phyloP scores from a whole-genome alignment of 2,329 filamentous ascomycete species.

The Podosphaera xanthii region DNA sequence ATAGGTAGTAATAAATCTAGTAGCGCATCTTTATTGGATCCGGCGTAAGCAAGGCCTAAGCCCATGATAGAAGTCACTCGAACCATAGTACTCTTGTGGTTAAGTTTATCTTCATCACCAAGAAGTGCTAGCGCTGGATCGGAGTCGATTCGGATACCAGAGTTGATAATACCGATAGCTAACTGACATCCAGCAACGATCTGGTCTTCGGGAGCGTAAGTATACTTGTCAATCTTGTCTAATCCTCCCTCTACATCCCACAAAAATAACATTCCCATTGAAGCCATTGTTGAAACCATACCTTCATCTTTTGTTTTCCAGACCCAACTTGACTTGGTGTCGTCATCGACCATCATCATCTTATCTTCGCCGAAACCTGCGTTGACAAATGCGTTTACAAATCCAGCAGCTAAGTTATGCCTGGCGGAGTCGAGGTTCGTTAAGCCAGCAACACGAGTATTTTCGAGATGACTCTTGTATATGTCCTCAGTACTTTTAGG shows the following conservation, averaged over 20 bases:
- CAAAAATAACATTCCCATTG: slow-evolving; percentile 69
- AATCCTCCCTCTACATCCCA: slow-evolving; percentile 88
- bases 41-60: slow-evolving; percentile 80
- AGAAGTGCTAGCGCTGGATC: slow-evolving; percentile 79
- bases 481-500: slow-evolving; percentile 96
- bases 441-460: slow-evolving; percentile 72
- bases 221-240: slow-evolving; percentile 87
- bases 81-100: slow-evolving; percentile 54
- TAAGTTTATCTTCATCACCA: slow-evolving; percentile 55
- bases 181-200: slow-evolving; percentile 83
- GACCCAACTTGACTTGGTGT: slow-evolving; percentile 81
- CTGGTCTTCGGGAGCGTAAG: slow-evolving; percentile 57
- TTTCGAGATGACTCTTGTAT: slow-evolving; percentile 97
- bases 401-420: slow-evolving; percentile 86
- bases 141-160: slow-evolving; percentile 68
- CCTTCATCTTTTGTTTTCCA: slow-evolving; percentile 99
- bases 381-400: slow-evolving; percentile 94
- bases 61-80: slow-evolving; percentile 84
- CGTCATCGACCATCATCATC: slow-evolving; percentile 83
- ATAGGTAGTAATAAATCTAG: slow-evolving; percentile 68
- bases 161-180: slow-evolving; percentile 88
- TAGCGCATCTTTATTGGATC: slow-evolving; percentile 78
- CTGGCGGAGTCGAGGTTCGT: slow-evolving; percentile 89
- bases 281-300: slow-evolving; percentile 90
- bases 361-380: slow-evolving; percentile 90